Conservation (phyloP, 371 early-diverging fungal genomes). For the Rhizopus arrhizus region DNA sequence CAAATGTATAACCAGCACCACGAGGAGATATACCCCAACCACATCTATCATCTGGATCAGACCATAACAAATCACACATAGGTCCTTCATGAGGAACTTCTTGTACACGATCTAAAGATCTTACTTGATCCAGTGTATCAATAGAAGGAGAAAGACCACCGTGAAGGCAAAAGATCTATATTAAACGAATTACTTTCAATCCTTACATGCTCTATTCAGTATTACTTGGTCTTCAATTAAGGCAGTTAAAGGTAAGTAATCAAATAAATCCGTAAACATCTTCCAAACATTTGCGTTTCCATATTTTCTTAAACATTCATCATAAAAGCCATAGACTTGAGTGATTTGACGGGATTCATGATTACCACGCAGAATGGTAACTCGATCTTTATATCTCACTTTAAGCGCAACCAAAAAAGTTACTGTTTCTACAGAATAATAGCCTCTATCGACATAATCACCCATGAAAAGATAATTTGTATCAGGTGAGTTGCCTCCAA, state of each 20-base stretch:
- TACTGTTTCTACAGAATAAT: constrained; percentile 97
- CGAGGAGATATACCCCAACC: constrained; percentile 98
- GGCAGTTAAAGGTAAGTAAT: constrained; percentile 97
- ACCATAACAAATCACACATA: constrained; percentile 98
- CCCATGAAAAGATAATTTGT: too few species aligned
- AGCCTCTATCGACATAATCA: constrained; percentile 58
- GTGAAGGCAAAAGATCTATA: constrained; percentile 92
- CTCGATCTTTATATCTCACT: constrained; percentile 95
- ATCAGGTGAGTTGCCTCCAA: too few species aligned
- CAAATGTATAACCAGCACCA: constrained; percentile 99
- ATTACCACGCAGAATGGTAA: constrained; percentile 97
- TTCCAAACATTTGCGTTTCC: constrained; percentile 99
- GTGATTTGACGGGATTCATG: constrained; percentile 94
- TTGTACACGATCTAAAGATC: constrained; percentile 95
- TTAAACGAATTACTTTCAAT: too few species aligned
- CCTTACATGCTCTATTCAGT: not conserved
- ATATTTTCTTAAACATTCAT: constrained; percentile 90
- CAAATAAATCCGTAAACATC: constrained; percentile 98
- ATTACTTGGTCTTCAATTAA: constrained; percentile 60
- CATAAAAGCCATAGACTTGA: constrained; percentile 73
- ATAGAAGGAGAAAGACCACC: constrained; percentile 99
- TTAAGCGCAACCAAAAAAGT: constrained; percentile 93
- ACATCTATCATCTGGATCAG: constrained; percentile 98
- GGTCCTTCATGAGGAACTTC: constrained; percentile 99
- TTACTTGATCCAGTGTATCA: constrained; percentile 95